These are phyloP conservation scores for Fusarium napiforme DNA, from an alignment of 2,329 filamentous ascomycete species.

Conservation along the genomic window DNA sequence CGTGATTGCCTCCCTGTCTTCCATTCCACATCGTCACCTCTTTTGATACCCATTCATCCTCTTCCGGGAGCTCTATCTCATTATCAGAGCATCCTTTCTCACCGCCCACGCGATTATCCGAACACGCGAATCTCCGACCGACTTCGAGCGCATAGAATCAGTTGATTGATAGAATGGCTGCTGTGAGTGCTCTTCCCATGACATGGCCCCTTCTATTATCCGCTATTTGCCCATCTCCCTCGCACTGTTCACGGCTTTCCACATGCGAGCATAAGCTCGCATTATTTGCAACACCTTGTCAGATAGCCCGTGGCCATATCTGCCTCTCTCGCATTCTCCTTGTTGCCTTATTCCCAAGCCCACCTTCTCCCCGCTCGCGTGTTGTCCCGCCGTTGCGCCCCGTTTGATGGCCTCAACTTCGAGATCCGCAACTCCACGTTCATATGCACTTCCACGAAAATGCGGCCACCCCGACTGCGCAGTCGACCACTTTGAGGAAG, in stretches of 20 bases:
- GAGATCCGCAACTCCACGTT: constrained; percentile 28
- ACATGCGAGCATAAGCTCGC: constrained; percentile 10
- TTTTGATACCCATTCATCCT: constrained; percentile 49
- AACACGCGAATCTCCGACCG: constrained; percentile 34
- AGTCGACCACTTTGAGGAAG: not conserved
- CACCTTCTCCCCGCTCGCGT: constrained; percentile 36
- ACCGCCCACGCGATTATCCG: constrained; percentile 32
- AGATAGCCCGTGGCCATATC: not conserved
- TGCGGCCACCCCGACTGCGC: not conserved
- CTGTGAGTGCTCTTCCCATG: constrained; percentile 50
- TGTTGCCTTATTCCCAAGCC: not conserved
- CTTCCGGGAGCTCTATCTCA: constrained; percentile 34
- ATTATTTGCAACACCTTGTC: not conserved
- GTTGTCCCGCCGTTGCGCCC: constrained; percentile 37
- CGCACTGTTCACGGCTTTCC: constrained; percentile 1
- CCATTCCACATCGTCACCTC: constrained; percentile 45
- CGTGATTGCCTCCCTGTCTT: constrained; percentile 46
- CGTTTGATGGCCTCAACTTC: constrained; percentile 28
- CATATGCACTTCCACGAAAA: constrained; percentile 13
- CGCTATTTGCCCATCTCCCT: constrained; percentile 23
- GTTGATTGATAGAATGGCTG: constrained; percentile 55
- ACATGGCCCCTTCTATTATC: constrained; percentile 32
- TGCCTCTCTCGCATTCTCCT: not conserved
- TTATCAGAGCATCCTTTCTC: constrained; percentile 29
- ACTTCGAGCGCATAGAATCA: constrained; percentile 45